These are phyloP conservation scores for Dichomitus squalens DNA, from an alignment of 1,284 basidiomycete genomes.

Conservation along the genomic window DNA sequence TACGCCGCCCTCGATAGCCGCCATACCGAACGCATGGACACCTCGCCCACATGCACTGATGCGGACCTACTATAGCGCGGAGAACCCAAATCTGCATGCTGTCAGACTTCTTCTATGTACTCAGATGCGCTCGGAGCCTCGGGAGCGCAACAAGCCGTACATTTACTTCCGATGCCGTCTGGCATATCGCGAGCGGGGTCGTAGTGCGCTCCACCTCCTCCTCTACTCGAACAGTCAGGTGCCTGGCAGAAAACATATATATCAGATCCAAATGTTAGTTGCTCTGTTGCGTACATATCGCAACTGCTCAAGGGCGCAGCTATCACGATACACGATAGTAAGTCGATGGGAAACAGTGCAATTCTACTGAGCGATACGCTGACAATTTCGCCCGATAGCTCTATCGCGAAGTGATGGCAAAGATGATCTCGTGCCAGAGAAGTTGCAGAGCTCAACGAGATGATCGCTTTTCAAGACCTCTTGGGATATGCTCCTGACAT, in stretches of 20 bases:
- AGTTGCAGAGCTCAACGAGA: not conserved
- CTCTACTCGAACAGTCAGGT: not conserved
- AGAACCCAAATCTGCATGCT: not conserved
- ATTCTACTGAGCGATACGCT: not conserved
- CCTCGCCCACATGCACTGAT: conserved; percentile 8
- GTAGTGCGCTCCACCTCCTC: not conserved
- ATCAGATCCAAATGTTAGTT: not conserved
- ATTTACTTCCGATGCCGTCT: not conserved
- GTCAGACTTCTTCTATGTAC: conserved; percentile 2
- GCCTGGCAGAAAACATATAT: not conserved
- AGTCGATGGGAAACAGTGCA: too few relatives aligned
- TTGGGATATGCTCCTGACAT: not conserved
- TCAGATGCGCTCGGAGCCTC: not conserved
- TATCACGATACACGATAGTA: too few relatives aligned
- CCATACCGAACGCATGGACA: conserved; percentile 8
- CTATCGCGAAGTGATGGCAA: conserved; percentile 17
- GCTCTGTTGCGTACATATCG: not conserved
- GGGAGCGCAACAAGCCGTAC: not conserved
- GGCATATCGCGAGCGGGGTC: not conserved
- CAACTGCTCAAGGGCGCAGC: not conserved
- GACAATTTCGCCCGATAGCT: conserved; percentile 6
- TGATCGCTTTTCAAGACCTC: too few relatives aligned
- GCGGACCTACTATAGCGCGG: not conserved
- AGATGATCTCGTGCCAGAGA: not conserved
- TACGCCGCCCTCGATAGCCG: conserved; percentile 3